Evolutionary conservation across 2,329 filamentous ascomycete species (phyloP), one percentile per base, ranked within the genome.

Genomic region (Torrubiella hemipterigena): DNA sequence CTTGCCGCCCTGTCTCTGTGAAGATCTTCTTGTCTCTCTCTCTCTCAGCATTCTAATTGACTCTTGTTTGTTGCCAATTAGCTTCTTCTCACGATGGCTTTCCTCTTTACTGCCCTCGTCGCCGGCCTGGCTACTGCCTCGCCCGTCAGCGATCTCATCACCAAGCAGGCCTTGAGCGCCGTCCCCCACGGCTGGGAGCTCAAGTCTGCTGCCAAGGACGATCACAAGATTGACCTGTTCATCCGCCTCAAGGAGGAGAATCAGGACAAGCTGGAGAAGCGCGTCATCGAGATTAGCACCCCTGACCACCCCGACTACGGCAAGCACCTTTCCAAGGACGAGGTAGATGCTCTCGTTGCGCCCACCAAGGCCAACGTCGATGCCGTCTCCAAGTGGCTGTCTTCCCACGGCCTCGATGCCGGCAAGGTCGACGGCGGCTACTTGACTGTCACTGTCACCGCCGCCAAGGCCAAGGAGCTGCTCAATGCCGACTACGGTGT

Each of bases 261-360:
- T 13, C 19, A 31, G 4, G 32, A 37, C 22, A 28, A 37, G 26
- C 35, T 37, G 13, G 18, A 28, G 28, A 17, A 34, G 32, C 35
- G 35, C 17, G 16, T 23, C 6, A 29, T 37, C 3, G 32, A 31
- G 12, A 29, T 37, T 17, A 37, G 35, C 26, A 29, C 34, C 24
- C 35, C 35, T 28, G 32, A 29, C 10, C 35, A 37, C 17, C 16
- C 11, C 4, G 32, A 34, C 31, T 37, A 37, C 13, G 35, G 35
- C 29, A 37, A 37, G 29, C 35, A 37, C 13, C 27, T 37, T 12
- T 28, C 29, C 35, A 37, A 37, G 35, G 29, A 20, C 6, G 35
- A 37, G 17, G 25, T 37, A 10, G 35, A 37, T 22, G 29, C 35
- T 11, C 11, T 37, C 15, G 34, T 32, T 16, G 35, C 35, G 9